Percentiles rank a stretch among this genome's conserved stretches.
Evolutionary conservation across 805 yeast genomes (phyloP).

Genomic region (Cyberlindnera sargentensis): DNA sequence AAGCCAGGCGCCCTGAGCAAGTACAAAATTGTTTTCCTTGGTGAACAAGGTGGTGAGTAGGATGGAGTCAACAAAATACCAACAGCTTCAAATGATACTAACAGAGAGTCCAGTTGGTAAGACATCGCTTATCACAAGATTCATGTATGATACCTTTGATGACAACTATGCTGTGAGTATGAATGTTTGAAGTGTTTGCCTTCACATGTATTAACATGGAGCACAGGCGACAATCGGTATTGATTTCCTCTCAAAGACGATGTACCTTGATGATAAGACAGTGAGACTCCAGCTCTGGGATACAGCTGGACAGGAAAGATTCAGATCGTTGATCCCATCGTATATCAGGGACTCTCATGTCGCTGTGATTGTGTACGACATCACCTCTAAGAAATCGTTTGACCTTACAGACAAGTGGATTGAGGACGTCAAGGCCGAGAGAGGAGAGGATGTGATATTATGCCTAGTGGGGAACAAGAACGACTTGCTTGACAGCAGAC

Average conservation of each 20-base stretch:
- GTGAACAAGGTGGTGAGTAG: constrained; percentile 57
- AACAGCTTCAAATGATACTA: background rate
- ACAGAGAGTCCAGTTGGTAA: constrained; percentile 61
- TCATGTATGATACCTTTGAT: constrained; percentile 96
- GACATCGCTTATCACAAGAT: constrained; percentile 91
- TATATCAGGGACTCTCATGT: constrained; percentile 94
- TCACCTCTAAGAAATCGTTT: constrained; percentile 80
- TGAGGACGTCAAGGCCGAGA: constrained; percentile 87
- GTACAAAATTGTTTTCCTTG: constrained; percentile 87
- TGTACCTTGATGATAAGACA: constrained; percentile 94
- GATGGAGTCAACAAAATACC: too few relatives aligned
- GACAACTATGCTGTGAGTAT: constrained; percentile 66
- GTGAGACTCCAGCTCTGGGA: constrained; percentile 95
- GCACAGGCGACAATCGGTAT: constrained; percentile 87
- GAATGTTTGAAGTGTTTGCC: background rate
- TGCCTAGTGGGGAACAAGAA: constrained; percentile 90
- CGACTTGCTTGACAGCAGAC: constrained; percentile 74
- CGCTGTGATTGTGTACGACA: constrained; percentile 95
- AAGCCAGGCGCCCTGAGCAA: constrained; percentile 36
- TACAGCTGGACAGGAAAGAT: constrained; percentile 96
- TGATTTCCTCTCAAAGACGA: constrained; percentile 88
- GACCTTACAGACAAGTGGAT: constrained; percentile 86
- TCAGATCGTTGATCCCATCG: constrained; percentile 89
- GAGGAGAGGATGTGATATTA: constrained; percentile 84
- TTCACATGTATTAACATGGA: constrained; percentile 6